phyloP scores from a whole-genome alignment of 192 early-diverging fungal genomes.

The Gonapodya sp. region DNA sequence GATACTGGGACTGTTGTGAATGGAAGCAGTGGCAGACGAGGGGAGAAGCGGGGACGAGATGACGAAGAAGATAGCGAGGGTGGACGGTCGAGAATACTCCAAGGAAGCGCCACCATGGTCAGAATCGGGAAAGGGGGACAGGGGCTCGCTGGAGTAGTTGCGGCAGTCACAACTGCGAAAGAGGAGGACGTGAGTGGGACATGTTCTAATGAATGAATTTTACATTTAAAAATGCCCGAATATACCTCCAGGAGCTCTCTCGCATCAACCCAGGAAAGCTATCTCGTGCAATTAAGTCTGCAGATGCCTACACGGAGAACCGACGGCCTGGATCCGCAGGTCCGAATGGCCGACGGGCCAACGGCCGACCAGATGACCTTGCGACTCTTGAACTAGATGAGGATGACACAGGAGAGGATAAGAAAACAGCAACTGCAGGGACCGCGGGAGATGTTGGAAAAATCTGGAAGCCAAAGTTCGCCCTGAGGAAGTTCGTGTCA shows the following conservation, averaged over 20 bases:
- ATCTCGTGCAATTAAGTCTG: not conserved
- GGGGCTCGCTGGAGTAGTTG: not conserved
- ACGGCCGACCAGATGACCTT: not conserved
- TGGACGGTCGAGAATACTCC: not conserved
- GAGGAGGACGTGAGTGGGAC: not conserved
- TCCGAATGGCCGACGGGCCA: not conserved
- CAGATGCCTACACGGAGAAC: not conserved
- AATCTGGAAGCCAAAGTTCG: slow-evolving; percentile 52
- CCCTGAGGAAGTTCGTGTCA: slow-evolving; percentile 40
- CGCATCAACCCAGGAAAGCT: not conserved
- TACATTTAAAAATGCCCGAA: not conserved
- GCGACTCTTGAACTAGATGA: not conserved
- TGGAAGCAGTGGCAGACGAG: not conserved
- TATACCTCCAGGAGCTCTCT: not conserved
- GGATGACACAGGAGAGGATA: not conserved
- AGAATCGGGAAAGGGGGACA: not conserved
- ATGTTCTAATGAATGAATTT: too few relatives aligned
- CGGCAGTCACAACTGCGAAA: not conserved
- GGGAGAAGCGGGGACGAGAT: not conserved
- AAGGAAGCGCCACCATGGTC: not conserved
- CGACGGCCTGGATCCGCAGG: not conserved
- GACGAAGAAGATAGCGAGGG: not conserved
- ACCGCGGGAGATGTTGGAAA: slow-evolving; percentile 17
- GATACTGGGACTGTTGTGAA: not conserved
- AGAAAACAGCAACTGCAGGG: not conserved